Conservation (phyloP, 768 basidiomycete genomes). For the Leccinum obscurum region DNA sequence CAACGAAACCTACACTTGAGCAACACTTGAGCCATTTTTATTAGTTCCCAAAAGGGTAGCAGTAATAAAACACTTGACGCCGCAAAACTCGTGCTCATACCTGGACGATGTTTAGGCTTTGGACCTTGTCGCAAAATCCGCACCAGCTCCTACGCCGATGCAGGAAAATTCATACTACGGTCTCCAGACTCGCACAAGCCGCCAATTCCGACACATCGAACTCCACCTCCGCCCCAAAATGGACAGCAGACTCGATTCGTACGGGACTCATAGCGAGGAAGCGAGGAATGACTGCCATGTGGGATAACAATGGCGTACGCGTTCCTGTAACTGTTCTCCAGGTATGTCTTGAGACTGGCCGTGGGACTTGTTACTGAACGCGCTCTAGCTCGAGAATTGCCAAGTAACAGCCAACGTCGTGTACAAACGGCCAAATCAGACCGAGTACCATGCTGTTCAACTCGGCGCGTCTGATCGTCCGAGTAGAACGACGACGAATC, state of each 20-base stretch:
- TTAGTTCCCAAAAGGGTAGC: conserved; percentile 21
- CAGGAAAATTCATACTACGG: conserved; percentile 48
- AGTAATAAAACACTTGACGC: not conserved
- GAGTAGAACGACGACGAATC: conserved; percentile 67
- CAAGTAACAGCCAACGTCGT: conserved; percentile 83
- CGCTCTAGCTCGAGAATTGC: conserved; percentile 73
- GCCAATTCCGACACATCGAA: conserved; percentile 18
- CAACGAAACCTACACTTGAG: conserved; percentile 24
- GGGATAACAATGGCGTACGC: conserved; percentile 86
- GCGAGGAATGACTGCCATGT: conserved; percentile 92
- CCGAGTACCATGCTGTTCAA: conserved; percentile 90
- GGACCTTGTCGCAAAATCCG: conserved; percentile 44
- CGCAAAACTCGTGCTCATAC: conserved; percentile 16
- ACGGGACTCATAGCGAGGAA: conserved; percentile 94
- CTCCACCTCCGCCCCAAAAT: conserved; percentile 48
- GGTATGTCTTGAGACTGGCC: conserved; percentile 45
- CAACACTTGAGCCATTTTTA: conserved; percentile 1
- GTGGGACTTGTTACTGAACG: conserved; percentile 13
- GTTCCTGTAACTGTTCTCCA: conserved; percentile 94
- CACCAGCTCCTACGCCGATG: conserved; percentile 33
- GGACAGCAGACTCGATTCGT: conserved; percentile 82
- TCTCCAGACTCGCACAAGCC: conserved; percentile 31
- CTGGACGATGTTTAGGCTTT: conserved; percentile 51
- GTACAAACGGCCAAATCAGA: conserved; percentile 61
- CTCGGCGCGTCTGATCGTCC: conserved; percentile 81